These are phyloP conservation scores for Hygrocybe coccinea DNA, from an alignment of 768 basidiomycete species.

Conservation along the genomic window DNA sequence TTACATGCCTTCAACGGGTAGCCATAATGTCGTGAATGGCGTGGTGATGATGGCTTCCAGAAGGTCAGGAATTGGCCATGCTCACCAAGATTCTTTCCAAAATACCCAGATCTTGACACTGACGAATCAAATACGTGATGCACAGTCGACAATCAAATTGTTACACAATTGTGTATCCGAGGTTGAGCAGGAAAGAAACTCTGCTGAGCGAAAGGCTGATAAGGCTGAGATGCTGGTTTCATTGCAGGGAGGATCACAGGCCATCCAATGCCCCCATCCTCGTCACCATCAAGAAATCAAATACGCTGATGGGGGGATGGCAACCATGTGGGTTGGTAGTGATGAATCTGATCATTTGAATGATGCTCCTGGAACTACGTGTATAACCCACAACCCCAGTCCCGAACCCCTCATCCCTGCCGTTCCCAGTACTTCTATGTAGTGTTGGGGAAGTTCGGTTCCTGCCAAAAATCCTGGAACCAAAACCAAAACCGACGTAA, in stretches of 20 bases:
- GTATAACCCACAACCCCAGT: background rate
- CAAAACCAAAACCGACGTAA: too few relatives aligned
- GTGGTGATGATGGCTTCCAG: too few relatives aligned
- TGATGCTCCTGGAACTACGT: constrained; percentile 6
- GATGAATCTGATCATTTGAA: constrained; percentile 6
- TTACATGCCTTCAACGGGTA: too few relatives aligned
- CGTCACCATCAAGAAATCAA: constrained; percentile 10
- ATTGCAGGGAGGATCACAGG: background rate
- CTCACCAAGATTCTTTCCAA: too few relatives aligned
- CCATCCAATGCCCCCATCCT: background rate
- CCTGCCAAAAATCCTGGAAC: too few relatives aligned
- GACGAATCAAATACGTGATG: background rate
- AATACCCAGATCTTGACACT: background rate
- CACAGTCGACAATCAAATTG: background rate
- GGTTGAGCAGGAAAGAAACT: background rate
- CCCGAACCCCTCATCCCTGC: background rate
- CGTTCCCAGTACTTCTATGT: background rate
- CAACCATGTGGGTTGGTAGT: constrained; percentile 6
- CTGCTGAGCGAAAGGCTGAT: background rate
- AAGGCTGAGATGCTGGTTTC: background rate
- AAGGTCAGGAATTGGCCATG: too few relatives aligned
- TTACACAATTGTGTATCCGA: background rate
- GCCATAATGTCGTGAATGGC: too few relatives aligned
- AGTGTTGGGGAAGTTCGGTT: too few relatives aligned
- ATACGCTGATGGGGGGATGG: constrained; percentile 9